Evolutionary conservation across 352 stramenopile genomes (phyloP).

Genomic region (Globisporangium parvum): DNA sequence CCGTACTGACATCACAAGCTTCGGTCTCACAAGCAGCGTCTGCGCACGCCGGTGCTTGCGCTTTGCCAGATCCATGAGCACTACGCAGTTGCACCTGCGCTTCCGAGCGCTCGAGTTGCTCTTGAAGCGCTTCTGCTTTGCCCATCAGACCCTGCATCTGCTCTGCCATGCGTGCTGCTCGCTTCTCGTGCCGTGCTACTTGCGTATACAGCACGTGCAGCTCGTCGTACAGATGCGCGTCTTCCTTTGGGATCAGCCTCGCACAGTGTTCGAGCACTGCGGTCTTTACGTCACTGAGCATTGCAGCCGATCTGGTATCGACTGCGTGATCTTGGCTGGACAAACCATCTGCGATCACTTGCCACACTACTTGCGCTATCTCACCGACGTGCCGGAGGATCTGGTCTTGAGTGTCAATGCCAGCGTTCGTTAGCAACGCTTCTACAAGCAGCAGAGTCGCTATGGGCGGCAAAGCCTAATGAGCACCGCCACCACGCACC

Average conservation of each 20-base stretch:
- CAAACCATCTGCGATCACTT: not conserved
- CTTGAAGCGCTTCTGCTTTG: conserved; percentile 11
- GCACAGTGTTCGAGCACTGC: conserved; percentile 18
- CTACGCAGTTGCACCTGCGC: not conserved
- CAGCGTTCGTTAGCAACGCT: not conserved
- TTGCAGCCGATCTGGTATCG: not conserved
- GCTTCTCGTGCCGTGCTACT: conserved; percentile 12
- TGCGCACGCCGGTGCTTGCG: not conserved
- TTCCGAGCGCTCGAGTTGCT: not conserved
- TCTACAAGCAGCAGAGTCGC: not conserved
- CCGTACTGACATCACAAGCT: not conserved
- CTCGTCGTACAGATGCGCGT: conserved; percentile 22
- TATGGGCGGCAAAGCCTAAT: not conserved
- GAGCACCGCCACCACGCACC: not conserved
- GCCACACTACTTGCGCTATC: conserved; percentile 20
- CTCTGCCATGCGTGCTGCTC: not conserved
- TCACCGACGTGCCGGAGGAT: conserved; percentile 18
- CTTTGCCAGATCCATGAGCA: not conserved
- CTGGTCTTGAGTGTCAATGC: conserved; percentile 5
- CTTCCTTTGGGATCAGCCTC: conserved; percentile 11
- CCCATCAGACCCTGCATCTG: conserved; percentile 10
- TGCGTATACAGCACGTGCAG: conserved; percentile 24
- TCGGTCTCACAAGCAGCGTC: not conserved
- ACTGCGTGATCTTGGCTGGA: too few relatives aligned
- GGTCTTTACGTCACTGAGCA: conserved; percentile 10